Evolutionary conservation across 495 filamentous ascomycete genomes (phyloP), one percentile per base, ranked within the genome.

Genomic region (Patellaria atrata): DNA sequence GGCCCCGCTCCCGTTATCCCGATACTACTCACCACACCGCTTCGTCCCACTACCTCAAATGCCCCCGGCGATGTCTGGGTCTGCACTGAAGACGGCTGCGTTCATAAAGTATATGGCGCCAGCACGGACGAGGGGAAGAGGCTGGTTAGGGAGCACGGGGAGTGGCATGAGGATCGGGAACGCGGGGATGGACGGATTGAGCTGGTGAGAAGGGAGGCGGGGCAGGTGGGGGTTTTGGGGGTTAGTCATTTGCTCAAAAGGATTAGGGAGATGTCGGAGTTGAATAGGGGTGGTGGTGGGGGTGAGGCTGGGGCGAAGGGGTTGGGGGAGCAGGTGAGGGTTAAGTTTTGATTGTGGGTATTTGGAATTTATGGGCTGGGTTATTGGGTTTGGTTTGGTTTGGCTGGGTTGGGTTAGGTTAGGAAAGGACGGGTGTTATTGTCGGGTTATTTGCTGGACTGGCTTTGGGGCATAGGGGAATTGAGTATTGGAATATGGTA

Each of bases 41-140:
- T 63, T 30, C 65, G 60, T 13, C 65, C 57, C 21, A 61, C 50
- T 34, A 57, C 49, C 1, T 58, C 57, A 14, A 60, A 67, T 33
- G 65, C 65, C 1, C 70, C 71, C 5, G 64, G 75, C 28, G 72
- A 78, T 29, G 67, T 68, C 1, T 87, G 80, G 79, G 59, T 58
- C 8, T 91, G 82, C 48, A 65, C 68, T 19, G 66, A 80, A 36
- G 69, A 71, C 22, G 77, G 67, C 18, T 91, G 82, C 52, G 50
- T 51, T 18, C 70, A 74, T 35, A 59, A 73, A 20, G 66, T 82
- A 15, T 65, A 70, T 45, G 65, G 62, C 18, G 73, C 70, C 15
- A 67, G 70, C 28, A 62, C 66, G 9, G 57, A 65, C 22, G 58
- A 62, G 2, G 70, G 70, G 17, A 68, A 74, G 48, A 56, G 64